phyloP scores from a whole-genome alignment of 2,329 filamentous ascomycete genomes.

The Helotiales sp. region DNA sequence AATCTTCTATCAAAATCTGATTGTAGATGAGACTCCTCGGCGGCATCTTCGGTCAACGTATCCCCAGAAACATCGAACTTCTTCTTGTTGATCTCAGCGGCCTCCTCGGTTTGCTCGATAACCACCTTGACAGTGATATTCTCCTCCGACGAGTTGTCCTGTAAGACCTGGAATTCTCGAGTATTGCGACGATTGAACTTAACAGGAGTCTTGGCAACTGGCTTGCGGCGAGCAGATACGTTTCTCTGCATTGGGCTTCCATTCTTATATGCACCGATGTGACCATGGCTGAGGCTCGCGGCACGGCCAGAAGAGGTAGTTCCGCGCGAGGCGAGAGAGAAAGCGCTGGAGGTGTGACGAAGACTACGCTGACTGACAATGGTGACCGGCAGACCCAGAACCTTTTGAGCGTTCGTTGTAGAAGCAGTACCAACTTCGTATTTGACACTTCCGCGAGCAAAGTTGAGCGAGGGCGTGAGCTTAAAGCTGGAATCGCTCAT shows the following conservation, averaged over 20 bases:
- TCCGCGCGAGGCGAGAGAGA: background rate
- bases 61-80: background rate
- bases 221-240: background rate
- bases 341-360: background rate
- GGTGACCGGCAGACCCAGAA: background rate
- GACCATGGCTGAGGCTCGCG: constrained; percentile 1
- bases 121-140: background rate
- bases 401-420: background rate
- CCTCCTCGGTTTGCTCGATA: background rate
- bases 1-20: constrained; percentile 12
- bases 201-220: background rate
- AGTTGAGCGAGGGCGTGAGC: background rate
- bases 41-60: background rate
- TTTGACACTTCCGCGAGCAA: background rate
- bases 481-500: constrained; percentile 4
- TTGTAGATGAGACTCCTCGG: background rate
- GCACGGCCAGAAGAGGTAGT: background rate
- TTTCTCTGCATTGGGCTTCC: background rate
- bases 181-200: constrained; percentile 2
- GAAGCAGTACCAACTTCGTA: background rate
- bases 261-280: constrained; percentile 8
- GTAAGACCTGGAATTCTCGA: constrained; percentile 1
- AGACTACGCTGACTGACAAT: background rate
- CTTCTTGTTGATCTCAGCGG: background rate
- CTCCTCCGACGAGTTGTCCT: background rate